phyloP scores from a whole-genome alignment of 2,329 filamentous ascomycete species.

The Epichloe sp. region DNA sequence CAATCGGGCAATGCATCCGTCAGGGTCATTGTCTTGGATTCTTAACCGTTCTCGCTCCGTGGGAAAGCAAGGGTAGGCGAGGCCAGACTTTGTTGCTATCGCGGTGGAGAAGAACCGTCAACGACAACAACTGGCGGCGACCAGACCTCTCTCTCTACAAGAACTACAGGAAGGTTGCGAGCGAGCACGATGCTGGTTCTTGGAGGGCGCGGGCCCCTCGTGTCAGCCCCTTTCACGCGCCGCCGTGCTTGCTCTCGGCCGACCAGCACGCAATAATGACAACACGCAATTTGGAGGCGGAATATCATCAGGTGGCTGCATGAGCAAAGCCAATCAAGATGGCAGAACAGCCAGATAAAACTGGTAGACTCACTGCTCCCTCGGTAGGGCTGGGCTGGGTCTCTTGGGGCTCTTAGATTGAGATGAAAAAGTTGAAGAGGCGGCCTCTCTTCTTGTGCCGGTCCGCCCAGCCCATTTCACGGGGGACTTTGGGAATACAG shows the following conservation, averaged over 20 bases:
- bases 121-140: not conserved
- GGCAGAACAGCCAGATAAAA: not conserved
- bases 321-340: conserved; percentile 1
- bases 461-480: no score
- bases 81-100: not conserved
- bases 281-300: not conserved
- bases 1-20: conserved; percentile 1
- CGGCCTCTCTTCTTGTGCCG: no score
- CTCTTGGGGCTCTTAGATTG: not conserved
- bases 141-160: no score
- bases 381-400: no score
- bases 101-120: not conserved
- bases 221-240: no score
- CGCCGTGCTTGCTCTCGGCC: no score
- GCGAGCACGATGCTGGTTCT: no score
- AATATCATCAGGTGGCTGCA: not conserved
- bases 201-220: no score
- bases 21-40: not conserved
- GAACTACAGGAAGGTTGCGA: no score
- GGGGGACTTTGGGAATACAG: not conserved
- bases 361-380: no score
- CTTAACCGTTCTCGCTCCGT: not conserved
- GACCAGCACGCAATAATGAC: no score
- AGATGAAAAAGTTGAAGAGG: not conserved
- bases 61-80: not conserved